Conservation (phyloP, 306 rosid species). For the Potentilla sterilis region DNA sequence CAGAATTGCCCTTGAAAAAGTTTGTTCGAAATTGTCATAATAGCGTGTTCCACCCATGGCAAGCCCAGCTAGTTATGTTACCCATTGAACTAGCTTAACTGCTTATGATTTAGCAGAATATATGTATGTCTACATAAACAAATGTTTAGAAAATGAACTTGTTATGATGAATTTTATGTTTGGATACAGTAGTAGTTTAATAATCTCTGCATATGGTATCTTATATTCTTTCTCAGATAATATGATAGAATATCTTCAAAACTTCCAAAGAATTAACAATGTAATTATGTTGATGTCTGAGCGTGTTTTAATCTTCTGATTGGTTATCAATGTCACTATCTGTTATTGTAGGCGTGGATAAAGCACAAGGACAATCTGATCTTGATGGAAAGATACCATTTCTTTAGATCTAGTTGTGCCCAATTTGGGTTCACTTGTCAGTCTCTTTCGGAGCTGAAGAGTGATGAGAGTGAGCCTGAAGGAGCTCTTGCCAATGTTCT, state of each 20-base stretch:
- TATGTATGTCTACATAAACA: not conserved
- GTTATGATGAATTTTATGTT: not conserved
- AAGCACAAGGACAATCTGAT: conserved; percentile 76
- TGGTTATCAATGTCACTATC: conserved; percentile 5
- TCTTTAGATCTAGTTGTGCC: conserved; percentile 77
- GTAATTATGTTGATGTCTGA: not conserved
- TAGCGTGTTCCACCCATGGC: not conserved
- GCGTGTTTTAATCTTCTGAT: not conserved
- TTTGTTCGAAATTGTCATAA: not conserved
- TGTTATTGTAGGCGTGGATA: conserved; percentile 71
- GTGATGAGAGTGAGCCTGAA: conserved; percentile 72
- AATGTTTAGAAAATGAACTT: not conserved
- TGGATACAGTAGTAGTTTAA: not conserved
- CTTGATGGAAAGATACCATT: conserved; percentile 92
- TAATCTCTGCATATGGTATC: not conserved
- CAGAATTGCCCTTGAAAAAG: not conserved
- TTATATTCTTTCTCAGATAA: not conserved
- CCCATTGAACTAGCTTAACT: not conserved
- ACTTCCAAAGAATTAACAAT: not conserved
- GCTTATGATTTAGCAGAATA: not conserved
- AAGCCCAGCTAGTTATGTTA: not conserved
- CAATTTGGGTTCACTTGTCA: conserved; percentile 73
- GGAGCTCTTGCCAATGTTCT: conserved; percentile 80
- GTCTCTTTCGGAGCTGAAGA: conserved; percentile 70
- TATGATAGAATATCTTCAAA: not conserved